phyloP scores from a whole-genome alignment of 805 yeast species.

The Scheffersomyces stipitis region DNA sequence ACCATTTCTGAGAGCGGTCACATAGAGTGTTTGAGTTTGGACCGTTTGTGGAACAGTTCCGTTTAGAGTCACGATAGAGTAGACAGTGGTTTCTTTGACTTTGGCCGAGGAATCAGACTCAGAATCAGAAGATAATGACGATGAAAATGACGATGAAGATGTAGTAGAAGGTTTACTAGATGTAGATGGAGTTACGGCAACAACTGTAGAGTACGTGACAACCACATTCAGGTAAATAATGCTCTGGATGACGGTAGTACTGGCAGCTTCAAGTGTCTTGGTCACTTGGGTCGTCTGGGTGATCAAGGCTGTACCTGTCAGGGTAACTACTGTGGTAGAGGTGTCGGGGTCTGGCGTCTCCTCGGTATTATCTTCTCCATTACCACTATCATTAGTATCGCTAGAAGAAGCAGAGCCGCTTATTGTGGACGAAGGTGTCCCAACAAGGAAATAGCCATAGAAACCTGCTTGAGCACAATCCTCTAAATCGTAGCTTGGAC shows the following conservation, averaged over 20 bases:
- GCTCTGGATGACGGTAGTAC: conserved; percentile 5
- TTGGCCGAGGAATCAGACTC: conserved; percentile 1
- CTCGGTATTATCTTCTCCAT: too few relatives aligned
- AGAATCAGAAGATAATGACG: conserved; percentile 20
- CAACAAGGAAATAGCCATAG: conserved; percentile 54
- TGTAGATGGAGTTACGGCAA: conserved; percentile 10
- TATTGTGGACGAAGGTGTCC: conserved; percentile 13
- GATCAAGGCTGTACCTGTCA: conserved; percentile 3
- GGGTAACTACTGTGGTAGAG: conserved; percentile 1
- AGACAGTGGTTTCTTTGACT: conserved; percentile 16
- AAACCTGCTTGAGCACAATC: conserved; percentile 44
- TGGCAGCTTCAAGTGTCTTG: conserved; percentile 6
- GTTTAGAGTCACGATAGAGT: conserved; percentile 20
- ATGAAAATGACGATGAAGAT: conserved; percentile 14
- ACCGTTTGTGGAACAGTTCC: conserved; percentile 20
- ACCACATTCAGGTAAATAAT: not conserved
- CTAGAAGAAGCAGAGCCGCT: conserved; percentile 1
- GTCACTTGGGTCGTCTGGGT: conserved; percentile 15
- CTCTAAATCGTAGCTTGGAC: conserved; percentile 49
- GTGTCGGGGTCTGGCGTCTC: not conserved
- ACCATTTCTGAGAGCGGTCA: conserved; percentile 16
- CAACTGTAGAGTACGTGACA: not conserved
- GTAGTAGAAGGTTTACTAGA: conserved; percentile 12
- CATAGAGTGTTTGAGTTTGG: conserved; percentile 15
- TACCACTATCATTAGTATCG: too few relatives aligned